Evolutionary conservation across 1,139 yeast species (phyloP).

Genomic region (Torulaspora pretoriensis): DNA sequence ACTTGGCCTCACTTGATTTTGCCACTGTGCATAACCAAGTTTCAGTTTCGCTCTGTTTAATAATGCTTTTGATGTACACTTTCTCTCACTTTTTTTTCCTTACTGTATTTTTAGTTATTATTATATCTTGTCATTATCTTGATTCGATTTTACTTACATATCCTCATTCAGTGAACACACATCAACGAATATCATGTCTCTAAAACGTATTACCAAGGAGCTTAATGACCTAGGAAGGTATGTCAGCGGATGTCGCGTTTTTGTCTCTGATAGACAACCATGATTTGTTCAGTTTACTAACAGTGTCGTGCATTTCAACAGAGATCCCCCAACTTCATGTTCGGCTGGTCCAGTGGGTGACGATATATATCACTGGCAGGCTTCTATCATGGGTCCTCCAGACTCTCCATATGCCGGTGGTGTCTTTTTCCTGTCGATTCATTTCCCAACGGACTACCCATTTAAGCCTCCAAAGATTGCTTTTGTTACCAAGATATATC

Average conservation of each 20-base stretch:
- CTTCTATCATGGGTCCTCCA: conserved; percentile 93
- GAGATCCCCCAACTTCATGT: conserved; percentile 99
- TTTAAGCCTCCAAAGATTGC: conserved; percentile 92
- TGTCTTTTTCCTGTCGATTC: conserved; percentile 84
- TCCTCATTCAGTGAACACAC: not conserved
- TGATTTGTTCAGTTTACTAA: conserved; percentile 1
- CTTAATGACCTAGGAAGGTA: conserved; percentile 90
- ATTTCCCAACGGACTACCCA: conserved; percentile 93
- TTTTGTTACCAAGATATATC: conserved; percentile 85
- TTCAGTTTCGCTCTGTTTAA: conserved; percentile 1
- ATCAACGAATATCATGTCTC: conserved; percentile 52
- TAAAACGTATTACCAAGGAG: conserved; percentile 94
- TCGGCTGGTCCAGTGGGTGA: conserved; percentile 99
- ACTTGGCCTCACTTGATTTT: conserved; percentile 2
- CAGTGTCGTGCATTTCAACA: conserved; percentile 27
- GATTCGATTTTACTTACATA: not conserved
- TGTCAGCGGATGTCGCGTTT: conserved; percentile 37
- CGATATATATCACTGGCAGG: conserved; percentile 94
- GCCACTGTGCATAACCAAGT: conserved; percentile 8
- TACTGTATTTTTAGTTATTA: not conserved
- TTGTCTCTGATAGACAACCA: not conserved
- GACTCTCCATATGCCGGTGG: conserved; percentile 95
- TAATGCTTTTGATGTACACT: not conserved
- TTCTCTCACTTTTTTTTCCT: not conserved
- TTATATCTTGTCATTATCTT: not conserved